Evolutionary conservation across 371 early-diverging fungal genomes (phyloP).

Genomic region (Rhizopus microsporus): DNA sequence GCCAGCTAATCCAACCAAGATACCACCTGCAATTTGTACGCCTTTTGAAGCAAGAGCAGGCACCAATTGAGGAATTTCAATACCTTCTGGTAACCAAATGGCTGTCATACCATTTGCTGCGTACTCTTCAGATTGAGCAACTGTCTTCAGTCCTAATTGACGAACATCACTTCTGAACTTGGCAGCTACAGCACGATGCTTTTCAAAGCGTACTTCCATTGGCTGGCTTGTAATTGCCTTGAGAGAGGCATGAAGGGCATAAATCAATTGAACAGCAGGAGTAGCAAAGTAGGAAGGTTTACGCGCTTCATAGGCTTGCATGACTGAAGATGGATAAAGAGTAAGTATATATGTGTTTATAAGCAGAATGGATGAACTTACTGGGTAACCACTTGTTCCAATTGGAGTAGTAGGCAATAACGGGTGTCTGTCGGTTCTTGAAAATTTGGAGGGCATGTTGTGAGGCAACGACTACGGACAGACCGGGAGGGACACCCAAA

Average conservation of each 20-base stretch:
- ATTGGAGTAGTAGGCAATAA: constrained; percentile 75
- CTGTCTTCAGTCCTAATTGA: constrained; percentile 76
- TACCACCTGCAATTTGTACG: constrained; percentile 93
- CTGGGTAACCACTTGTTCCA: constrained; percentile 88
- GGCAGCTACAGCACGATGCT: constrained; percentile 71
- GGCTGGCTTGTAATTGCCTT: constrained; percentile 71
- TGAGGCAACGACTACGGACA: constrained; percentile 82
- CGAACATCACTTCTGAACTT: constrained; percentile 73
- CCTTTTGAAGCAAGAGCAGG: constrained; percentile 75
- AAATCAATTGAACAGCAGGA: constrained; percentile 94
- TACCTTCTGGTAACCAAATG: constrained; percentile 88
- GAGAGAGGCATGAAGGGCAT: constrained; percentile 86
- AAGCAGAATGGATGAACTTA: constrained; percentile 19
- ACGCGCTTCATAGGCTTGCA: constrained; percentile 92
- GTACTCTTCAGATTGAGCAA: constrained; percentile 59
- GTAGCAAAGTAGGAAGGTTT: constrained; percentile 95
- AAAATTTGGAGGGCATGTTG: constrained; percentile 72
- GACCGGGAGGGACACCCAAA: constrained; percentile 87
- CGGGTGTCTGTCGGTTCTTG: constrained; percentile 70
- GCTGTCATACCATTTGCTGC: constrained; percentile 95
- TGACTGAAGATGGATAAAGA: constrained; percentile 57
- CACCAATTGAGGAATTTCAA: constrained; percentile 78
- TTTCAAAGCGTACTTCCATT: constrained; percentile 71
- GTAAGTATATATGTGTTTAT: constrained; percentile 2
- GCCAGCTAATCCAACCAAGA: constrained; percentile 80